These are phyloP conservation scores for Rhodotorula paludigena DNA, from an alignment of 768 basidiomycete species.

Conservation along the genomic window DNA sequence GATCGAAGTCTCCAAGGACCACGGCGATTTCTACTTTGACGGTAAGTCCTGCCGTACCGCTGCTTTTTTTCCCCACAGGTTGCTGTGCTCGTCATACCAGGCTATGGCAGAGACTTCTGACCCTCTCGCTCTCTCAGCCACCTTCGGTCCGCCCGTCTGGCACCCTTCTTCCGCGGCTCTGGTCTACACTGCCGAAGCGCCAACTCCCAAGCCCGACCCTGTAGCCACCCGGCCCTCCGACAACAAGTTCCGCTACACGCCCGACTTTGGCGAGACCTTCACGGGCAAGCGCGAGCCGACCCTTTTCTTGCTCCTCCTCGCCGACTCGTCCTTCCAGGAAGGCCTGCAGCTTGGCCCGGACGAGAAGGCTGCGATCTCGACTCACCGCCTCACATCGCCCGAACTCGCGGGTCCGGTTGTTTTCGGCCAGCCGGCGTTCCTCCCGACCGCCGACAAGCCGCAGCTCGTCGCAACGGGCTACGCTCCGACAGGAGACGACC, in stretches of 20 bases:
- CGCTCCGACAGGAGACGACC: slow-evolving; percentile 57
- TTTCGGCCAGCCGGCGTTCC: slow-evolving; percentile 60
- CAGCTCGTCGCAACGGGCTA: slow-evolving; percentile 60
- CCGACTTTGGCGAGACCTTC: slow-evolving; percentile 64
- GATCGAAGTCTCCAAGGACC: slow-evolving; percentile 58
- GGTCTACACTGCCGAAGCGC: slow-evolving; percentile 61
- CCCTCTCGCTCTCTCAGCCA: slow-evolving; percentile 49
- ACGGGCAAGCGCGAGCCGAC: slow-evolving; percentile 55
- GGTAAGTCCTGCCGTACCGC: slow-evolving; percentile 48
- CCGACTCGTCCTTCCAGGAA: slow-evolving; percentile 20
- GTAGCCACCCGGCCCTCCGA: slow-evolving; percentile 41
- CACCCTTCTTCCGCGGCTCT: slow-evolving; percentile 55
- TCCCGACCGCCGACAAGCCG: slow-evolving; percentile 29
- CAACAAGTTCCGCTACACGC: slow-evolving; percentile 54
- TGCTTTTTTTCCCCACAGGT: too few relatives aligned
- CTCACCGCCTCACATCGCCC: slow-evolving; percentile 20
- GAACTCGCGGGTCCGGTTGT: slow-evolving; percentile 26
- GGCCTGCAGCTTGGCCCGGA: slow-evolving; percentile 28
- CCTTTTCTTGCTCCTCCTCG: slow-evolving; percentile 58
- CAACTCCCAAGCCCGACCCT: slow-evolving; percentile 43
- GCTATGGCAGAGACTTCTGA: too few relatives aligned
- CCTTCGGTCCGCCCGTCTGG: slow-evolving; percentile 56
- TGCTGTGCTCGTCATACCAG: too few relatives aligned
- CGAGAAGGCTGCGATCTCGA: background rate
- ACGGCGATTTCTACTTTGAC: slow-evolving; percentile 62